Conservation (phyloP, 495 filamentous ascomycete species). For the Darksidea phi region DNA sequence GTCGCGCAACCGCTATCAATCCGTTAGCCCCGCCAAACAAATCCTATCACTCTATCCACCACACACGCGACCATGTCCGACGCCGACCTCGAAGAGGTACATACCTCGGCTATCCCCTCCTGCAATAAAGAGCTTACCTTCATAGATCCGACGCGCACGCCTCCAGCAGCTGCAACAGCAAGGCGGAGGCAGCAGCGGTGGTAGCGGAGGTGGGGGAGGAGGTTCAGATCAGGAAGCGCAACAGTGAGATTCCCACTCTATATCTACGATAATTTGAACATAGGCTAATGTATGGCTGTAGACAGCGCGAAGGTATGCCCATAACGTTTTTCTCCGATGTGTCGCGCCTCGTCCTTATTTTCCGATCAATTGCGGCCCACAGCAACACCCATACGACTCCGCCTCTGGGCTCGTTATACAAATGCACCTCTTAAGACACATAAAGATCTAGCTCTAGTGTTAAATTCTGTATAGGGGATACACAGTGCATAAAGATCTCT, state of each 20-base stretch:
- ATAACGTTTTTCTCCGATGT: not conserved
- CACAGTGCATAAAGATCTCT: too few species aligned
- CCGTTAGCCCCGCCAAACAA: not conserved
- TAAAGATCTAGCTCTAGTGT: too few species aligned
- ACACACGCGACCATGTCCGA: constrained; percentile 30
- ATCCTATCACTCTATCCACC: not conserved
- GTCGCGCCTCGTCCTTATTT: too few species aligned
- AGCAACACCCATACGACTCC: not conserved
- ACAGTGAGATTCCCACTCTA: constrained; percentile 49
- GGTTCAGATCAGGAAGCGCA: constrained; percentile 62
- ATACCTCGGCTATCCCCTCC: too few species aligned
- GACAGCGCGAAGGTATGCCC: constrained; percentile 66
- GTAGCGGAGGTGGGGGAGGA: constrained; percentile 44
- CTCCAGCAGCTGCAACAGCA: constrained; percentile 87
- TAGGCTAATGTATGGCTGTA: constrained; percentile 33
- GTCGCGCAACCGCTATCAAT: too few species aligned
- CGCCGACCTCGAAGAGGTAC: constrained; percentile 36
- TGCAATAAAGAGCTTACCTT: constrained; percentile 3
- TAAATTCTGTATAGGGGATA: too few species aligned
- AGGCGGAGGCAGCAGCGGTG: constrained; percentile 37
- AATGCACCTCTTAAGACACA: too few species aligned
- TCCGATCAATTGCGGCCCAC: not conserved
- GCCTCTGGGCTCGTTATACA: not conserved
- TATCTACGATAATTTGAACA: not conserved
- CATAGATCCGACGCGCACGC: constrained; percentile 81